A percentile compares a stretch with the other conserved stretches of the same genome.
phyloP scores from a whole-genome alignment of 345 rosid genomes.

The Corchorus capsularis region DNA sequence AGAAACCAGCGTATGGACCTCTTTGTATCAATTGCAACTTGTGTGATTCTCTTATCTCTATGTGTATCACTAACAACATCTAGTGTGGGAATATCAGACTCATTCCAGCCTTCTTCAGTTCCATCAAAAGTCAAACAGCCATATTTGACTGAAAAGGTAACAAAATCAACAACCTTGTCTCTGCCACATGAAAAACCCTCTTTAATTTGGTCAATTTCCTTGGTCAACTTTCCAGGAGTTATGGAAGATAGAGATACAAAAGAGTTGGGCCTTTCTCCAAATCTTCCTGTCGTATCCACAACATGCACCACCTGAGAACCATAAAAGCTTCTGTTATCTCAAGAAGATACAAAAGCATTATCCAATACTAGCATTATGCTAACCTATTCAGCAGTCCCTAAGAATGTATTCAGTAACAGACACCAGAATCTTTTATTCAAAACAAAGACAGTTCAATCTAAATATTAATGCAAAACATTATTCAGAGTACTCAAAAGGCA shows the following conservation, averaged over 20 bases:
- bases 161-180: conserved; percentile 70
- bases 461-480: not conserved
- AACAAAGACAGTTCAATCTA: not conserved
- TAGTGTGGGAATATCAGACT: conserved; percentile 59
- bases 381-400: not conserved
- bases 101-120: conserved; percentile 68
- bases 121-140: conserved; percentile 68
- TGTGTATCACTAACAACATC: conserved; percentile 44
- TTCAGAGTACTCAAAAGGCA: not conserved
- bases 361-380: conserved; percentile 10
- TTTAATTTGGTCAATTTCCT: conserved; percentile 63
- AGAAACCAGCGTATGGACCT: conserved; percentile 84
- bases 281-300: conserved; percentile 63
- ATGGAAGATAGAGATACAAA: conserved; percentile 67
- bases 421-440: not conserved
- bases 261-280: conserved; percentile 51
- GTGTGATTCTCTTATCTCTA: conserved; percentile 42
- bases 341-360: conserved; percentile 3
- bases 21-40: conserved; percentile 62
- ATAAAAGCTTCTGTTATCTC: conserved; percentile 11
- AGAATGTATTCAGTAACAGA: not conserved
- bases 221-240: conserved; percentile 83
- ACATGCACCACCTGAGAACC: conserved; percentile 81
- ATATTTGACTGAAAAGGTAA: conserved; percentile 69
- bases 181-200: conserved; percentile 83